Percentiles rank a stretch among this genome's conserved stretches.
These are phyloP conservation scores for Pseudisothecium myosuroides DNA, from an alignment of 225 moss, liverwort and hornwort species.

Conservation along the genomic window DNA sequence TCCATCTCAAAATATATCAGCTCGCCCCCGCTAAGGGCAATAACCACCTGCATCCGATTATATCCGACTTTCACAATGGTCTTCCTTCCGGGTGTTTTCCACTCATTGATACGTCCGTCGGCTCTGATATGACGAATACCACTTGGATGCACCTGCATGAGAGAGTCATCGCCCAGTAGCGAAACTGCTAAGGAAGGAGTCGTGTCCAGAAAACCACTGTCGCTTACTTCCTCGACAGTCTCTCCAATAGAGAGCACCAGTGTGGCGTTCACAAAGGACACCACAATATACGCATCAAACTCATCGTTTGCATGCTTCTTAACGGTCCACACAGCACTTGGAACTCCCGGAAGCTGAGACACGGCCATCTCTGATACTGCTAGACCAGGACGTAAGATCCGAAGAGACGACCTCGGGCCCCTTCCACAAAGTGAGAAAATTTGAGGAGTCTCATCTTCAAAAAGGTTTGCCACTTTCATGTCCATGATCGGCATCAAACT, in stretches of 20 bases:
- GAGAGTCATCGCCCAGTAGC: constrained; percentile 83
- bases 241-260: constrained; percentile 96
- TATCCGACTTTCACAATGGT: constrained; percentile 92
- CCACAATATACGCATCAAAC: constrained; percentile 98
- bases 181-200: constrained; percentile 94
- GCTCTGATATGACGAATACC: constrained; percentile 97
- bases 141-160: constrained; percentile 98
- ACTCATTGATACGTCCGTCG: constrained; percentile 98
- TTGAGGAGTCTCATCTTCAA: constrained; percentile 92
- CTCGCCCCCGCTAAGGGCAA: constrained; percentile 95
- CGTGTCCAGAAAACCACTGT: constrained; percentile 96
- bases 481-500: constrained; percentile 99
- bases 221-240: constrained; percentile 95
- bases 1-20: constrained; percentile 99
- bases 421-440: constrained; percentile 85
- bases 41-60: constrained; percentile 98
- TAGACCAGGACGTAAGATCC: constrained; percentile 88
- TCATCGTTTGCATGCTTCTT: constrained; percentile 88
- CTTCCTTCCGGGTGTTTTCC: constrained; percentile 99
- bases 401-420: constrained; percentile 82
- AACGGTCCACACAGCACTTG: constrained; percentile 98
- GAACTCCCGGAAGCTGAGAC: constrained; percentile 95
- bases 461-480: constrained; percentile 96
- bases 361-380: constrained; percentile 99
- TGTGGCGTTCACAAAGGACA: constrained; percentile 94